phyloP scores from a whole-genome alignment of 371 early-diverging fungal genomes.

The Lichtheimia ramosa region DNA sequence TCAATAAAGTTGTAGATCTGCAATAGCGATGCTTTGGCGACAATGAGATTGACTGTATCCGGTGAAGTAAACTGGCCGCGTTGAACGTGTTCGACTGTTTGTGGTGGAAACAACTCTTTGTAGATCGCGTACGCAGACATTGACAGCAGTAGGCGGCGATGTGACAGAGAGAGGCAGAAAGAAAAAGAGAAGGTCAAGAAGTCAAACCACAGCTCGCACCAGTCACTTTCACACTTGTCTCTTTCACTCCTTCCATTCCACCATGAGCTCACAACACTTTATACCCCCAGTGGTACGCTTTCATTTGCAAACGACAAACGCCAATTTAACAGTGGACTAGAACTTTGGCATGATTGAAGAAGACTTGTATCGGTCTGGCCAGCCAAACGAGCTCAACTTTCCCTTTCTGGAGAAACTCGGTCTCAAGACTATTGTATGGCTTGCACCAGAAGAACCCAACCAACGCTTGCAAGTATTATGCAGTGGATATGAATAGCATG shows the following conservation, averaged over 20 bases:
- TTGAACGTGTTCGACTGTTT: slow-evolving; percentile 76
- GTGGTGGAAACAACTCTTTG: slow-evolving; percentile 80
- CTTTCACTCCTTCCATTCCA: not conserved
- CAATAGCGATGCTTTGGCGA: slow-evolving; percentile 75
- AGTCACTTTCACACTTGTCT: not conserved
- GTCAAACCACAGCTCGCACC: not conserved
- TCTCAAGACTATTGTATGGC: slow-evolving; percentile 88
- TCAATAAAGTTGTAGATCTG: slow-evolving; percentile 81
- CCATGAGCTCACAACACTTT: slow-evolving; percentile 76
- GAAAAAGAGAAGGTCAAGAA: too few relatives aligned
- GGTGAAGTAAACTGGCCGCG: slow-evolving; percentile 75
- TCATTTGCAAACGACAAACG: slow-evolving; percentile 2
- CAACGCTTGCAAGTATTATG: slow-evolving; percentile 76
- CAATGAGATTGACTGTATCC: slow-evolving; percentile 71
- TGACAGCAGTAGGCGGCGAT: too few relatives aligned
- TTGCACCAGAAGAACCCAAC: slow-evolving; percentile 95
- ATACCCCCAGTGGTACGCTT: slow-evolving; percentile 75
- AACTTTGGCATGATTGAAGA: slow-evolving; percentile 97
- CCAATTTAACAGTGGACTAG: slow-evolving; percentile 41
- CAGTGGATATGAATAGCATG: not conserved
- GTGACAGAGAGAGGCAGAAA: too few relatives aligned
- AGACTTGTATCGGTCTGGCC: slow-evolving; percentile 95
- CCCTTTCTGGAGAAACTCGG: slow-evolving; percentile 95
- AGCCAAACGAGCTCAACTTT: slow-evolving; percentile 97
- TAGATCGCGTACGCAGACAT: slow-evolving; percentile 71